These are phyloP conservation scores for Zea luxurians DNA, from an alignment of 176 grass and related monocot genomes.

Conservation along the genomic window DNA sequence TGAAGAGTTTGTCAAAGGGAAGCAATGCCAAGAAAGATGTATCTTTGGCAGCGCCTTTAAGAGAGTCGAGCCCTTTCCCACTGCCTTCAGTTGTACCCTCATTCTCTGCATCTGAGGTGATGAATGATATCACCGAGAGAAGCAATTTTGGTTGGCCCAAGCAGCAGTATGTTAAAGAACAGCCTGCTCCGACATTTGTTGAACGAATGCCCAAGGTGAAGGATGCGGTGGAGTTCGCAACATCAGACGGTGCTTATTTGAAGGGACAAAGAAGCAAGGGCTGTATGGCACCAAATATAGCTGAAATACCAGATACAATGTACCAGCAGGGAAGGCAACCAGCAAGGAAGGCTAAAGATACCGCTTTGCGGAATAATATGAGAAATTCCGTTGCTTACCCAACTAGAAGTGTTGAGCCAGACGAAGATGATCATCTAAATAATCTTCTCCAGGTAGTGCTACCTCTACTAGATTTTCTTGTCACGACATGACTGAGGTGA, in stretches of 20 bases:
- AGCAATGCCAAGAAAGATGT: conserved; percentile 72
- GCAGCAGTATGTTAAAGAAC: conserved; percentile 53
- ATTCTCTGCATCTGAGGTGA: conserved; percentile 50
- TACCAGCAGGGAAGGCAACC: conserved; percentile 53
- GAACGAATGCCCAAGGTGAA: conserved; percentile 50
- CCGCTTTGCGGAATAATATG: conserved; percentile 32
- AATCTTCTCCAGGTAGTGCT: conserved; percentile 63
- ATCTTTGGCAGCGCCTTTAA: conserved; percentile 45
- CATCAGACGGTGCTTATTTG: not conserved
- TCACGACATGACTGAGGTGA: conserved; percentile 15
- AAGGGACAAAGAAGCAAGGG: no score
- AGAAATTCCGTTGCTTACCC: conserved; percentile 40
- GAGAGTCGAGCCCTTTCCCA: conserved; percentile 64
- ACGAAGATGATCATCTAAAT: no score
- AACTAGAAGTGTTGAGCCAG: conserved; percentile 33
- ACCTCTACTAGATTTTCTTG: conserved; percentile 32
- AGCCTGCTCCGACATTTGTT: conserved; percentile 31
- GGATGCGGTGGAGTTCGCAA: conserved; percentile 34
- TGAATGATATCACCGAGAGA: conserved; percentile 57
- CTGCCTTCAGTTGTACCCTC: conserved; percentile 51
- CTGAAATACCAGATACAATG: conserved; percentile 59
- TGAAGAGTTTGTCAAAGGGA: conserved; percentile 94
- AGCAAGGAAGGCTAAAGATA: conserved; percentile 35
- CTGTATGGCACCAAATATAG: not conserved
- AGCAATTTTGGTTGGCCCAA: conserved; percentile 69